Evolutionary conservation across 2,329 filamentous ascomycete species (phyloP), one percentile per base, ranked within the genome.

Genomic region (Ophiostoma quercus): DNA sequence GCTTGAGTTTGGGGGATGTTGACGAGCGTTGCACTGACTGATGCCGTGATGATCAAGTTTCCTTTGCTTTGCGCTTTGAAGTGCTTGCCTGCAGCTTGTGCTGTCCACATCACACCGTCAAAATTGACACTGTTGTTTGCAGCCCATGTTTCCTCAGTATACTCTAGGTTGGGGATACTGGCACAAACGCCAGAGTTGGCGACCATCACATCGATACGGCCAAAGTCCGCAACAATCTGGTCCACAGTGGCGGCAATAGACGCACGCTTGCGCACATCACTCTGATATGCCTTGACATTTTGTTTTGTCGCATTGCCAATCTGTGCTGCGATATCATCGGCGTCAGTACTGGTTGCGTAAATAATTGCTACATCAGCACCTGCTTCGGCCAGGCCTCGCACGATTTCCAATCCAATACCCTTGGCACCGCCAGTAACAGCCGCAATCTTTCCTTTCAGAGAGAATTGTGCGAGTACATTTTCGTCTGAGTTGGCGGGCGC

Each of bases 381-480:
- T 4, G 69, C 69, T 32, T 71, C 69, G 14, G 69, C 69, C 1
- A 71, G 67, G 19, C 54, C 92, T 69, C 91, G 94, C 54, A 92
- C 92, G 62, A 92, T 91, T 77, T 92, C 88, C 2, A 96, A 82
- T 43, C 92, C 92, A 6, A 96, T 82, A 60, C 92, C 92, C 74
- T 92, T 84, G 5, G 90, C 93, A 65, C 92, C 92, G 63, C 92
- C 92, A 0, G 92, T 96, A 51, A 96, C 86, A 72, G 96, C 90
- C 73, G 90, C 91, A 51, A 95, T 87, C 79, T 96, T 96, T 75
- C 92, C 92, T 76, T 63, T 63, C 2, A 63, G 16, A 3, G 60
- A 63, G 16, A 63, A 63, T 7, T 63, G 60, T 0, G 60, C 7
- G 6, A 63, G 32, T 14, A 63, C 60, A 63, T 63, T 63, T 4